phyloP scores from a whole-genome alignment of 805 yeast species.

The Kodamaea hsintzibuensis region DNA sequence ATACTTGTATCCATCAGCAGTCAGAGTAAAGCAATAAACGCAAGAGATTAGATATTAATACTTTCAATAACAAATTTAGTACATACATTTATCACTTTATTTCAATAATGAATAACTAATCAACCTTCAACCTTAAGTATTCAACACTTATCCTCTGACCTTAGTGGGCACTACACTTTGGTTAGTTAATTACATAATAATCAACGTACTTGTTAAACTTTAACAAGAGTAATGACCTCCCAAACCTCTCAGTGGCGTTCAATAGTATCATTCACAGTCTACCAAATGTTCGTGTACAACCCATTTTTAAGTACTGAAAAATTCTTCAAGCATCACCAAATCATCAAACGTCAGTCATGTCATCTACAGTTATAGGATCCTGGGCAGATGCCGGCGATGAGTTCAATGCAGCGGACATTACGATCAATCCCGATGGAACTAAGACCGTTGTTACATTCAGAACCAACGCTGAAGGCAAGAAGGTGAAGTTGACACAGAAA shows the following conservation, averaged over 20 bases:
- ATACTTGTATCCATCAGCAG: too few species aligned
- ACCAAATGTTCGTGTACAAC: neutral
- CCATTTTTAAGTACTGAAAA: neutral
- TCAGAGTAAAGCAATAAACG: too few species aligned
- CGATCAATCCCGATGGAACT: constrained; percentile 82
- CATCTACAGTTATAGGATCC: constrained; percentile 42
- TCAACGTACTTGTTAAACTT: too few species aligned
- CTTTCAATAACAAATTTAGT: too few species aligned
- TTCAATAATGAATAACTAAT: too few species aligned
- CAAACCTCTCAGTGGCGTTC: neutral
- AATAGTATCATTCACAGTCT: neutral
- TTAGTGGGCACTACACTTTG: too few species aligned
- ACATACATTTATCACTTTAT: too few species aligned
- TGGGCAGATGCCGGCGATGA: constrained; percentile 81
- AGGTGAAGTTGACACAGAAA: constrained; percentile 83
- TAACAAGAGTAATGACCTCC: too few species aligned
- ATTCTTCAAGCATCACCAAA: constrained; percentile 9
- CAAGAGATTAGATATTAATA: too few species aligned
- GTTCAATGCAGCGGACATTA: constrained; percentile 71
- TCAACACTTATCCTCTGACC: too few species aligned
- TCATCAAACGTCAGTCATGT: constrained; percentile 19
- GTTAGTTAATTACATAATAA: too few species aligned
- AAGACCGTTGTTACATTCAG: constrained; percentile 81
- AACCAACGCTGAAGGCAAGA: constrained; percentile 75
- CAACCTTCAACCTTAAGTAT: too few species aligned